phyloP scores from a whole-genome alignment of 768 basidiomycete genomes.

The Scleroderma bovista region DNA sequence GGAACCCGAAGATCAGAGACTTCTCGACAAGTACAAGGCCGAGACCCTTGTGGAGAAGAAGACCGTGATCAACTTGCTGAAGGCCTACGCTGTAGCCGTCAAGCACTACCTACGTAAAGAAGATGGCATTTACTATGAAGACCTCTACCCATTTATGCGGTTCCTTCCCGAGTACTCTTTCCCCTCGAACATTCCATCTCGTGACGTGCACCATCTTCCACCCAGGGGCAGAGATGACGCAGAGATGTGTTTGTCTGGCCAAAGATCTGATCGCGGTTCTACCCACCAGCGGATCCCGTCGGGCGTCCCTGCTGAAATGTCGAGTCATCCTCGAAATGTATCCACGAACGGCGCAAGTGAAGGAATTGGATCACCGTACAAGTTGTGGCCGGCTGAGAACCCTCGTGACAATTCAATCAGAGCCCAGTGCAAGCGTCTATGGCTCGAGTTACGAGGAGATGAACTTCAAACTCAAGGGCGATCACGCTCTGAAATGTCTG shows the following conservation, averaged over 20 bases:
- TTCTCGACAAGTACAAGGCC: slow-evolving; percentile 32
- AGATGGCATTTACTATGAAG: slow-evolving; percentile 32
- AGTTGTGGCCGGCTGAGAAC: slow-evolving; percentile 46
- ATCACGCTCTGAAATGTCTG: slow-evolving; percentile 41
- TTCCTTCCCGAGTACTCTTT: slow-evolving; percentile 60
- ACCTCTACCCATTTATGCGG: slow-evolving; percentile 64
- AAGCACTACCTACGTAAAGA: slow-evolving; percentile 67
- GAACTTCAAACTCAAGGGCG: slow-evolving; percentile 46
- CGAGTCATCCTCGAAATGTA: background rate
- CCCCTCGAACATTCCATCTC: slow-evolving; percentile 42
- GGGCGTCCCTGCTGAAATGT: background rate
- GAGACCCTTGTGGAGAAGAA: slow-evolving; percentile 61
- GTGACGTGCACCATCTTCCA: background rate
- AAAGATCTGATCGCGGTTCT: background rate
- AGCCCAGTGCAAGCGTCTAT: slow-evolving; percentile 56
- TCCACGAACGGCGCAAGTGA: background rate
- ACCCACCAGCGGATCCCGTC: background rate
- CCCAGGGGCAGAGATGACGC: background rate
- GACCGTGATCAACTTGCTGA: slow-evolving; percentile 59
- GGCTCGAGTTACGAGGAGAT: slow-evolving; percentile 38
- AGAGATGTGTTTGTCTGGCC: background rate
- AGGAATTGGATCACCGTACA: background rate
- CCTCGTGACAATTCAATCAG: slow-evolving; percentile 55
- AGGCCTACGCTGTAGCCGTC: slow-evolving; percentile 57
- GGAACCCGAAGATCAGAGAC: background rate